Evolutionary conservation across 305 asterid species (phyloP).

Genomic region (Fraxinus nigra): DNA sequence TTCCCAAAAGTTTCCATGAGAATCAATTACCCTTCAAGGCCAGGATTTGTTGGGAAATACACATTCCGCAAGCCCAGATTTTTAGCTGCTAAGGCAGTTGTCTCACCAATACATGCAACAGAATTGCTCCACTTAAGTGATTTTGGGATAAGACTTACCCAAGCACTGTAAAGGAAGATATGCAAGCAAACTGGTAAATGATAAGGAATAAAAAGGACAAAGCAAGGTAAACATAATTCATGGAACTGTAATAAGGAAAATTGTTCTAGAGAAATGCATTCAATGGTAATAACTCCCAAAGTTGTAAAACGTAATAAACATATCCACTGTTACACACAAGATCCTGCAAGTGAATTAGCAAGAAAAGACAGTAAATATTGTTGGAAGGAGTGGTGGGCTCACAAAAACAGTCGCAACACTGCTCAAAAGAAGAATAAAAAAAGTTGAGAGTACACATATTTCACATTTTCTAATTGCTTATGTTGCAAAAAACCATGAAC

Average conservation of each 20-base stretch:
- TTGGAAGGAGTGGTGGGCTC: background rate
- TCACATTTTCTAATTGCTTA: background rate
- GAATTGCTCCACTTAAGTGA: constrained; percentile 58
- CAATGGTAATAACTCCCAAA: background rate
- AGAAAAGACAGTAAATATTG: background rate
- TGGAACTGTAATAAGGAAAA: background rate
- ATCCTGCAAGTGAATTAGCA: background rate
- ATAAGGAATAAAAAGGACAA: background rate
- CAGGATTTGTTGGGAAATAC: constrained; percentile 75
- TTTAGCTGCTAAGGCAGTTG: constrained; percentile 84
- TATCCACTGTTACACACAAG: background rate
- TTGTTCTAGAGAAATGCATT: background rate
- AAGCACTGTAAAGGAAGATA: constrained; percentile 49
- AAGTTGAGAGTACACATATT: background rate
- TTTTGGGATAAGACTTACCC: constrained; percentile 69
- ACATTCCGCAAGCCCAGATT: constrained; percentile 64
- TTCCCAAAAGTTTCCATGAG: background rate
- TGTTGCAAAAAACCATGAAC: background rate
- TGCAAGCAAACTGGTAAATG: background rate
- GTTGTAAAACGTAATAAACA: background rate
- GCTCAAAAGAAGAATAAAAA: background rate
- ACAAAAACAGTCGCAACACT: background rate
- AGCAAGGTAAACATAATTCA: background rate
- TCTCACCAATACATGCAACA: constrained; percentile 97
- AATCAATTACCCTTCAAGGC: constrained; percentile 73